Base-by-base conservation (phyloP, 768 basidiomycete species). In the Hortiboletus campestris region DNA sequence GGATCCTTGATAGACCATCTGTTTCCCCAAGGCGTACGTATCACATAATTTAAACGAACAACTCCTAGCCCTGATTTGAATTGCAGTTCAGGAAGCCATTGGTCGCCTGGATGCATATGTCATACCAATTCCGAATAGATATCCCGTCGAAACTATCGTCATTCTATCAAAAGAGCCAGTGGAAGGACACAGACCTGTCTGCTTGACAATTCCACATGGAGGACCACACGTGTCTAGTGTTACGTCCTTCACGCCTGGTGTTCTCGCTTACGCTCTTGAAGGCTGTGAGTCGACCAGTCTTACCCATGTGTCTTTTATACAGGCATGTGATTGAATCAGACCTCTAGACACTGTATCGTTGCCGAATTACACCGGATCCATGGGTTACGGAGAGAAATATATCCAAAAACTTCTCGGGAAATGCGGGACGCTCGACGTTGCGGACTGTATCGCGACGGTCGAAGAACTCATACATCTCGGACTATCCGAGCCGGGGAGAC, bases 281-380 rank as follows among this genome's bases (percentile, higher is more conserved):
- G 84, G 84, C 64, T 88, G 86, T 88, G 66, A 69, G 82, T 46
- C 14, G 19, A 32, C 22, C 22, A n/a, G 25, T 42, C 17, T 12
- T 20, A 28, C 13, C 17, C 10, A 28, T 46, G 39, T 40, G 53
- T 50, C 13, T 16, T 14, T 47, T 22, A 1, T 25, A n/a, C 2
- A 19, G 12, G 17, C 44, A 16, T 6, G 12, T 25, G 14, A 22
- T 31, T 55, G 36, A 47, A 62, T 6, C 2, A 12, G 1, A 5
- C 19, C 9, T 46, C 6, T 14, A 84, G 88, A 85, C 61, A 84
- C 81, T 0, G 53, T 88, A 8, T 83, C 82, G 2, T 56, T 80
- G 12, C 82, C 83, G 0, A 88, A 88, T 66, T 89, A 89, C 64
- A 84, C 82, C 0, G 88, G 88, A 0, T 84, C 84, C 1, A 68